Conservation (phyloP, 371 early-diverging fungal genomes). For the Apophysomyces variabilis region DNA sequence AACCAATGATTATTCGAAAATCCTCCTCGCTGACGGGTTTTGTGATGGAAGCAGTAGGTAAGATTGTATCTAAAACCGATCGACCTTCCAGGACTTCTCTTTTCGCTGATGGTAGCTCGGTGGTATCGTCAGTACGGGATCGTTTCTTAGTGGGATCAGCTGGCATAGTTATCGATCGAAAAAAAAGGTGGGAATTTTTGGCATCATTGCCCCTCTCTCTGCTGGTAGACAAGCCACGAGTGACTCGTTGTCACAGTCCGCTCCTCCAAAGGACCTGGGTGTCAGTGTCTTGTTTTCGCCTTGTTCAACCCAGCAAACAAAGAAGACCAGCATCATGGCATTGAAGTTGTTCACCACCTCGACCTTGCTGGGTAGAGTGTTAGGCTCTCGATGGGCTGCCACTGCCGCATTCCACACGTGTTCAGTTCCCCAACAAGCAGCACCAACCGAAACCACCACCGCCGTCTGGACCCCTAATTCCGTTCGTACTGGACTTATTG, state of each 20-base stretch:
- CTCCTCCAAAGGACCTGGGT: background rate
- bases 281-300: background rate
- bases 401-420: conserved; percentile 39
- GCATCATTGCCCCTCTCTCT: background rate
- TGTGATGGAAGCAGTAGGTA: conserved; percentile 16
- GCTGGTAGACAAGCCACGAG: conserved; percentile 10
- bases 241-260: background rate
- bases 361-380: conserved; percentile 18
- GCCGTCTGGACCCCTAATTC: conserved; percentile 47
- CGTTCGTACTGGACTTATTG: conserved; percentile 81
- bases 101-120: conserved; percentile 17
- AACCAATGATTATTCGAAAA: conserved; percentile 83
- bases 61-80: conserved; percentile 21
- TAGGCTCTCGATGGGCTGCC: conserved; percentile 19
- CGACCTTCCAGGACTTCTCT: conserved; percentile 15
- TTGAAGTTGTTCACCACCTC: conserved; percentile 19
- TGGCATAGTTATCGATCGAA: conserved; percentile 6
- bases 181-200: background rate
- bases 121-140: conserved; percentile 20
- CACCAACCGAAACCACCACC: conserved; percentile 16
- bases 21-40: conserved; percentile 43
- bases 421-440: conserved; percentile 26
- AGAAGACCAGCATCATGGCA: conserved; percentile 10
- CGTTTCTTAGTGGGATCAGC: conserved; percentile 24
- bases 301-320: background rate